These are phyloP conservation scores for Xylaria sp. DNA, from an alignment of 2,329 filamentous ascomycete genomes.

Conservation along the genomic window DNA sequence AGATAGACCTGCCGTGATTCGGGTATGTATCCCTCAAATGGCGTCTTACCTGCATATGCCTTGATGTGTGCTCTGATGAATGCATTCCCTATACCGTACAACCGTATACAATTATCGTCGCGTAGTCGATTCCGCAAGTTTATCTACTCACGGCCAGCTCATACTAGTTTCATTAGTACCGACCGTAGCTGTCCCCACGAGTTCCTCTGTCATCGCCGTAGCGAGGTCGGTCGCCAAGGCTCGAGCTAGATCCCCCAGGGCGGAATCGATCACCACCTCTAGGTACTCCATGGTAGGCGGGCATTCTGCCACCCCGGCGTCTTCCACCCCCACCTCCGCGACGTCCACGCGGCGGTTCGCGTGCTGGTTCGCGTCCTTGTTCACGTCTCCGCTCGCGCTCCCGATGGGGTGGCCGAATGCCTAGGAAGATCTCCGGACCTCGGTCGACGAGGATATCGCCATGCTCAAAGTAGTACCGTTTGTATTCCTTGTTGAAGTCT, in stretches of 20 bases:
- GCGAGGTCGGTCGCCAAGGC: conserved; percentile 29
- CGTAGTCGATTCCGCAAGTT: neutral
- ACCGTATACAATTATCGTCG: conserved; percentile 2
- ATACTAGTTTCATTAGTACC: conserved; percentile 13
- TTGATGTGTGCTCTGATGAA: conserved; percentile 16
- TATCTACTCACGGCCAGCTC: neutral
- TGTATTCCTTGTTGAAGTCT: conserved; percentile 56
- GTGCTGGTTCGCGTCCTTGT: conserved; percentile 42
- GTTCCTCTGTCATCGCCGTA: conserved; percentile 25
- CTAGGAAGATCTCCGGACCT: conserved; percentile 70
- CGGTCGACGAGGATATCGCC: conserved; percentile 69
- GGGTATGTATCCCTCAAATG: conserved; percentile 22
- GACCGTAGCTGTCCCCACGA: conserved; percentile 16
- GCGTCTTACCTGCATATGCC: conserved; percentile 15
- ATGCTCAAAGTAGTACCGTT: conserved; percentile 74
- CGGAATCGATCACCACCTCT: conserved; percentile 40
- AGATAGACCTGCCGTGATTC: conserved; percentile 4
- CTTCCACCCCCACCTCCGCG: conserved; percentile 21
- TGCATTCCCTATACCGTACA: neutral
- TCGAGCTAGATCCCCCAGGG: conserved; percentile 23
- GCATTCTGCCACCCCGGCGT: conserved; percentile 35
- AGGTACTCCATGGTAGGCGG: conserved; percentile 36
- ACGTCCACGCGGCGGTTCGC: conserved; percentile 33
- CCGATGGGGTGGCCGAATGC: conserved; percentile 62
- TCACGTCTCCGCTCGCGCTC: conserved; percentile 48